phyloP scores from a whole-genome alignment of 768 basidiomycete genomes.

The Russula abietina region DNA sequence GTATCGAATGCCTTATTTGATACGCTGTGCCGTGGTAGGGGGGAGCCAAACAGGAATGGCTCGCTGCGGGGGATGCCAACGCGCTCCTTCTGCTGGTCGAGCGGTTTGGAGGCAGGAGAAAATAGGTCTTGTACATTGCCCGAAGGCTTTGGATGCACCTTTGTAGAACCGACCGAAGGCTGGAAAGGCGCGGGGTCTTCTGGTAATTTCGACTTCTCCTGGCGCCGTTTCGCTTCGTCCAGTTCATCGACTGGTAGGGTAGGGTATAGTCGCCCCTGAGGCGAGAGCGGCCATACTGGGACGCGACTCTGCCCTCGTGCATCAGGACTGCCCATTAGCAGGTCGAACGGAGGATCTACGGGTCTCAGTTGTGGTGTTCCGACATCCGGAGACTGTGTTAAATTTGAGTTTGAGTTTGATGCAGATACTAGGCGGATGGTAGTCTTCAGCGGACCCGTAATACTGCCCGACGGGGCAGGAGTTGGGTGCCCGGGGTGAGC shows the following conservation, averaged over 20 bases:
- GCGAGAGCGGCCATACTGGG: conserved; percentile 41
- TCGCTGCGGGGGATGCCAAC: conserved; percentile 31
- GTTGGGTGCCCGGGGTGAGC: conserved; percentile 49
- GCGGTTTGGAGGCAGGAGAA: conserved; percentile 34
- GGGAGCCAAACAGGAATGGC: conserved; percentile 76
- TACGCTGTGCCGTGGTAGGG: conserved; percentile 53
- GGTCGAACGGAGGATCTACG: conserved; percentile 61
- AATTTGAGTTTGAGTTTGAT: conserved; percentile 5
- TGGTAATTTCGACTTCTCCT: conserved; percentile 36
- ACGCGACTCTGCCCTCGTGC: conserved; percentile 23
- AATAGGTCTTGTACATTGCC: conserved; percentile 36
- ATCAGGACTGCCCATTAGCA: conserved; percentile 53
- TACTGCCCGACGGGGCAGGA: conserved; percentile 56
- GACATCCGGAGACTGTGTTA: conserved; percentile 17
- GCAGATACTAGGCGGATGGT: conserved; percentile 44
- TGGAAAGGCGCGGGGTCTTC: conserved; percentile 29
- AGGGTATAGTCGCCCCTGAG: conserved; percentile 37
- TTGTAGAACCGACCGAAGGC: conserved; percentile 27
- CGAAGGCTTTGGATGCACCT: conserved; percentile 32
- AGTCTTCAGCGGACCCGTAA: conserved; percentile 32
- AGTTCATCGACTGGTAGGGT: conserved; percentile 33
- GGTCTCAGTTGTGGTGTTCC: conserved; percentile 62
- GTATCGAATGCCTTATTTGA: conserved; percentile 61
- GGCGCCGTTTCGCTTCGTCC: conserved; percentile 27
- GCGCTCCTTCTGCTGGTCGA: conserved; percentile 5